A percentile compares a stretch with the other conserved stretches of the same genome.
These are phyloP conservation scores for Beta lomatogona DNA, from an alignment of 179 eudicot species.

Conservation along the genomic window DNA sequence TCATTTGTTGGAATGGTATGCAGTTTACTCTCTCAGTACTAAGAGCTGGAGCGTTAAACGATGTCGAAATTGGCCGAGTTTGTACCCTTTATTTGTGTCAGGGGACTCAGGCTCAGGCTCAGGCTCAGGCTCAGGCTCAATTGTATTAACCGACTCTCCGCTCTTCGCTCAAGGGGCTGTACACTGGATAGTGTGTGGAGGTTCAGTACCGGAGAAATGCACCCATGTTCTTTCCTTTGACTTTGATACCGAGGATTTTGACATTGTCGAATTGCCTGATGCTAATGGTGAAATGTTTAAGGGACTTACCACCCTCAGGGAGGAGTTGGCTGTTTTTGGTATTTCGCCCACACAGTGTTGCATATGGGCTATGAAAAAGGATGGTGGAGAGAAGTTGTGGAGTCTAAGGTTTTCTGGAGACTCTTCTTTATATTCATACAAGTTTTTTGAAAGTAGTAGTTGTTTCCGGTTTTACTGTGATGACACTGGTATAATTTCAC, in stretches of 20 bases:
- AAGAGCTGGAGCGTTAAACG: neutral
- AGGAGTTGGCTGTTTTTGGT: slow-evolving; percentile 2
- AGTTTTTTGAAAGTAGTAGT: neutral
- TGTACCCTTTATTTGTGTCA: neutral
- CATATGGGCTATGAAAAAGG: slow-evolving; percentile 8
- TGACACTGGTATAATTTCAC: neutral
- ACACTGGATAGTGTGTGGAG: neutral
- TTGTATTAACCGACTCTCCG: too few species aligned
- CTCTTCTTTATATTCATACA: neutral
- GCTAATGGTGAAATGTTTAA: neutral
- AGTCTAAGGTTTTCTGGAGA: neutral
- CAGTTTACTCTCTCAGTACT: neutral
- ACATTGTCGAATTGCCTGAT: neutral
- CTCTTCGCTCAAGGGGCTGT: neutral
- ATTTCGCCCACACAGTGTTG: neutral
- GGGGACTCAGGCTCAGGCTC: too few species aligned
- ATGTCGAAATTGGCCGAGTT: neutral
- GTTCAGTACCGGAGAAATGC: too few species aligned
- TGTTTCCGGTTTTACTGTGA: neutral
- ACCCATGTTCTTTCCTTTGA: neutral
- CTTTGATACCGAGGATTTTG: neutral
- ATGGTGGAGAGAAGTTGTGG: neutral
- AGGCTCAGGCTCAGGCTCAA: too few species aligned
- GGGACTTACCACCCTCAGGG: neutral
- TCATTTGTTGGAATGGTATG: neutral